Percentiles rank a stretch among this genome's conserved stretches.
Evolutionary conservation across 2,329 filamentous ascomycete genomes (phyloP).

Genomic region (Diaporthe helianthi): DNA sequence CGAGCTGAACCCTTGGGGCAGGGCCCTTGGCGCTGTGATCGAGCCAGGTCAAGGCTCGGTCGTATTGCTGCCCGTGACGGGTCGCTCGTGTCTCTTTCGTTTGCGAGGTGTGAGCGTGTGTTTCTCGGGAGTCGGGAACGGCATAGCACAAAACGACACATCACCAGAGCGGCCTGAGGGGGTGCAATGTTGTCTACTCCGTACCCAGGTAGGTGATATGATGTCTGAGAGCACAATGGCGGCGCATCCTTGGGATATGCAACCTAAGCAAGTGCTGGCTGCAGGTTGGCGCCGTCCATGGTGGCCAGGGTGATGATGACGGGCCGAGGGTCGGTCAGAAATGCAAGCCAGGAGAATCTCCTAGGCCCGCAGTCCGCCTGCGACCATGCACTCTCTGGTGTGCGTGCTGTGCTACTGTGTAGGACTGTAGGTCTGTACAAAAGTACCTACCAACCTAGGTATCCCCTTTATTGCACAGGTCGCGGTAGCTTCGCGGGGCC

Average conservation of each 20-base stretch:
- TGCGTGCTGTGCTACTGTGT: too few species aligned
- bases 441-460: conserved; percentile 19
- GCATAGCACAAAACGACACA: conserved; percentile 14
- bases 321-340: conserved; percentile 25
- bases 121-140: conserved; percentile 17
- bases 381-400: background rate
- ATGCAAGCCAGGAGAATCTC: conserved; percentile 26
- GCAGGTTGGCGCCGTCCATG: conserved; percentile 16
- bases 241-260: conserved; percentile 22
- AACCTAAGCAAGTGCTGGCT: conserved; percentile 18
- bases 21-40: background rate
- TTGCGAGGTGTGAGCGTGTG: background rate
- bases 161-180: conserved; percentile 3
- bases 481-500: conserved; percentile 26
- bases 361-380: conserved; percentile 28
- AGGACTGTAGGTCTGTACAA: conserved; percentile 17
- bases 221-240: conserved; percentile 23
- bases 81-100: background rate
- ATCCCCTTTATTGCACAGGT: conserved; percentile 11
- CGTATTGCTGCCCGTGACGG: background rate
- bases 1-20: conserved; percentile 27
- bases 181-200: conserved; percentile 19
- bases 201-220: too few species aligned
- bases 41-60: conserved; percentile 6
- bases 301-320: conserved; percentile 7